phyloP scores from a whole-genome alignment of 73 alveolate genomes.

The Paramecium pentaurelia region DNA sequence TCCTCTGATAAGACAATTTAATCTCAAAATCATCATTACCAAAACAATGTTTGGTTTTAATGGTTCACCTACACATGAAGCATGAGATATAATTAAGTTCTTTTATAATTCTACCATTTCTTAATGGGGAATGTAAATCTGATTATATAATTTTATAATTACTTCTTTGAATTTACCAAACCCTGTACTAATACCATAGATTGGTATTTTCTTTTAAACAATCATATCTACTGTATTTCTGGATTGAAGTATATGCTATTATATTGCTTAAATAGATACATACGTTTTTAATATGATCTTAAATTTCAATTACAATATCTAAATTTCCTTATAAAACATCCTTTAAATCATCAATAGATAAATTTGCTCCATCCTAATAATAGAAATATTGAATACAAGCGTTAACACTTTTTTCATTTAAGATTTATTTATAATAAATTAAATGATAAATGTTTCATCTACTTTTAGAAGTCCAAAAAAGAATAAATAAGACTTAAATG shows the following conservation, averaged over 20 bases:
- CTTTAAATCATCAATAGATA: background rate
- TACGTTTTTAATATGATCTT: background rate
- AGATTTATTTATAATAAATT: background rate
- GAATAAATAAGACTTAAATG: background rate
- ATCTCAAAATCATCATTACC: slow-evolving; percentile 59
- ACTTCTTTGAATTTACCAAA: slow-evolving; percentile 66
- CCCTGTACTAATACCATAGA: slow-evolving; percentile 70
- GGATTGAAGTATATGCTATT: background rate
- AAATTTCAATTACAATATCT: background rate
- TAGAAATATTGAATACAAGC: background rate
- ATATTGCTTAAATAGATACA: no score
- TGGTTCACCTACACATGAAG: slow-evolving; percentile 67
- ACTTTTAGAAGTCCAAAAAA: slow-evolving; percentile 38
- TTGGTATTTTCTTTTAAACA: background rate
- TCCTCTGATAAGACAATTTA: slow-evolving; percentile 70
- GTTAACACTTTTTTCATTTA: background rate
- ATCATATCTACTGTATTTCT: slow-evolving; percentile 18
- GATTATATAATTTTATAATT: background rate
- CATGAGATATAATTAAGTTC: slow-evolving; percentile 69
- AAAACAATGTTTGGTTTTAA: slow-evolving; percentile 40
- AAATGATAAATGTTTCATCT: background rate
- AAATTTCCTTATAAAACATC: background rate
- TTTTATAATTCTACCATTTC: slow-evolving; percentile 58
- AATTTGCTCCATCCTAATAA: background rate
- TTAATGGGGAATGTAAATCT: slow-evolving; percentile 61